These are phyloP conservation scores for Helicocarpus griseus DNA, from an alignment of 2,329 filamentous ascomycete genomes.

Conservation along the genomic window DNA sequence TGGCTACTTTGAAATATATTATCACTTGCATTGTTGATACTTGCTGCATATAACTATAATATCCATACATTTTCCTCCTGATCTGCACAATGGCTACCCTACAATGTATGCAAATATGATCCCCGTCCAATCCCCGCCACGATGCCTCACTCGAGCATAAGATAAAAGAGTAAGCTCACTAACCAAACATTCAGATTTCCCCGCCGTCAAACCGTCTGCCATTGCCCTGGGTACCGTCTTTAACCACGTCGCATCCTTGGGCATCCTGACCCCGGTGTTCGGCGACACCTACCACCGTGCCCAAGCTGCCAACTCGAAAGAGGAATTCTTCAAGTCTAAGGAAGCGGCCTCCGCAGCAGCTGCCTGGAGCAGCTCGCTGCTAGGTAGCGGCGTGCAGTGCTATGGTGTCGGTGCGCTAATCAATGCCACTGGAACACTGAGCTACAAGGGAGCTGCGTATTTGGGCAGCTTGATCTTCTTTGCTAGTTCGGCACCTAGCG, in stretches of 20 bases:
- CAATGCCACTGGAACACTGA: slow-evolving; percentile 90
- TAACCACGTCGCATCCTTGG: slow-evolving; percentile 85
- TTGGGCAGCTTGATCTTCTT: slow-evolving; percentile 85
- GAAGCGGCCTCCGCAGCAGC: slow-evolving; percentile 80
- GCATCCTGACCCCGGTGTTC: slow-evolving; percentile 79
- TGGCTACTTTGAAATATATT: background rate
- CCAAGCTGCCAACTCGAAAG: slow-evolving; percentile 83
- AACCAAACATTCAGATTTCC: slow-evolving; percentile 44
- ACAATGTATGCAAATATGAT: slow-evolving; percentile 38
- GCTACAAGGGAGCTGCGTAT: slow-evolving; percentile 95
- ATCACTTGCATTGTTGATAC: background rate
- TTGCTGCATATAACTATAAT: background rate
- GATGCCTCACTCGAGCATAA: background rate
- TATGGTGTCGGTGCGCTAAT: slow-evolving; percentile 84
- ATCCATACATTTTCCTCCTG: background rate
- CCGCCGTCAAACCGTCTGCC: slow-evolving; percentile 91
- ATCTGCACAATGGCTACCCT: slow-evolving; percentile 47
- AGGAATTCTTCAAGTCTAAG: slow-evolving; percentile 91
- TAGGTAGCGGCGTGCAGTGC: slow-evolving; percentile 79
- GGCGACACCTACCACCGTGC: slow-evolving; percentile 91
- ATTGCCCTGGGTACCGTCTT: slow-evolving; percentile 94
- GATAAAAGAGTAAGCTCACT: too few species aligned
- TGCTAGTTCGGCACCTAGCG: slow-evolving; percentile 76
- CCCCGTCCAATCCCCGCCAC: slow-evolving; percentile 3
- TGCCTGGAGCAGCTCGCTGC: slow-evolving; percentile 80